Evolutionary conservation across 208 protist genomes (phyloP).

Genomic region (Novymonas esmeraldas): DNA sequence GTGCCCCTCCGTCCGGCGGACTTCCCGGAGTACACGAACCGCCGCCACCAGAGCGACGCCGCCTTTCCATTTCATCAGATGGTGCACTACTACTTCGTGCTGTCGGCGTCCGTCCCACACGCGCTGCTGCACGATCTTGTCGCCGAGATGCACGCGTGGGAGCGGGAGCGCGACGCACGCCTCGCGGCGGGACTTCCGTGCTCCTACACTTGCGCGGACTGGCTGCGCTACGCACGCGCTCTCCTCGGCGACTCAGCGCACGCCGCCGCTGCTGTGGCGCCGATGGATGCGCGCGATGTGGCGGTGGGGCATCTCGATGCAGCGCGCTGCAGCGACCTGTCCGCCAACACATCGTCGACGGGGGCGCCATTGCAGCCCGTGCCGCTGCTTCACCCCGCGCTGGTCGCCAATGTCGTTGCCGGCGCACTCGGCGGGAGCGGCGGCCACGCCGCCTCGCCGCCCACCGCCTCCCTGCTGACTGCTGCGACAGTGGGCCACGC

Average conservation of each 20-base stretch:
- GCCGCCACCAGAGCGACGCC: constrained; percentile 58
- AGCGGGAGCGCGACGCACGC: background rate
- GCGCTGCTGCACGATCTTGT: constrained; percentile 14
- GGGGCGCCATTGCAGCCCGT: constrained; percentile 12
- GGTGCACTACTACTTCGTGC: constrained; percentile 72
- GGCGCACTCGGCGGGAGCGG: too few relatives aligned
- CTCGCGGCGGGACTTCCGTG: background rate
- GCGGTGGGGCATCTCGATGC: too few relatives aligned
- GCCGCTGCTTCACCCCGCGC: constrained; percentile 33
- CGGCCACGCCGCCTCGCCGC: background rate
- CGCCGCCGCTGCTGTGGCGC: background rate
- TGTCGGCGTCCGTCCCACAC: background rate
- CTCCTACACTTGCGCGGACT: constrained; percentile 12
- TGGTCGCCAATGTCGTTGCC: constrained; percentile 16
- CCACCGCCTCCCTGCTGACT: too few relatives aligned
- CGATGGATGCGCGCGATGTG: too few relatives aligned
- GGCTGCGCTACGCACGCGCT: constrained; percentile 9
- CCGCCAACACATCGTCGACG: background rate
- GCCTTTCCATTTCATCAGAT: constrained; percentile 56
- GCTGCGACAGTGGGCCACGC: background rate
- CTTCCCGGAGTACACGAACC: constrained; percentile 52
- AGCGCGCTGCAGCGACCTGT: background rate
- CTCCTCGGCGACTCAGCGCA: background rate
- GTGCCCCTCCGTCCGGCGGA: constrained; percentile 41
- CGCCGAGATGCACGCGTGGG: constrained; percentile 12